Conservation (phyloP, 2,329 filamentous ascomycete species). For the Colletotrichum destructivum region DNA sequence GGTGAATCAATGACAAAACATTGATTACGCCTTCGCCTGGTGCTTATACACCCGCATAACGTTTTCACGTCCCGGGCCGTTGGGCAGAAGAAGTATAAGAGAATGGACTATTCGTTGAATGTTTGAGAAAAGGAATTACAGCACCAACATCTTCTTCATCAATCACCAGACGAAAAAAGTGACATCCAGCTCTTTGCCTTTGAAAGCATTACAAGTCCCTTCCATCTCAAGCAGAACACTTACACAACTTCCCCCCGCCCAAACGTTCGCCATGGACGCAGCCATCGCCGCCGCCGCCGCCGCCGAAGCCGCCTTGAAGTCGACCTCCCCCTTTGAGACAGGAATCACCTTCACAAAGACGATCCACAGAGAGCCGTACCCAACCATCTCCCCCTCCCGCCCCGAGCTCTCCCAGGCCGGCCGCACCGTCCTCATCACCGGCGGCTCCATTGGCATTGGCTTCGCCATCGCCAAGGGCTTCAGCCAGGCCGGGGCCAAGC, state of each 20-base stretch:
- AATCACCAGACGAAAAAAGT: background rate
- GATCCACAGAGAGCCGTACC: conserved; percentile 54
- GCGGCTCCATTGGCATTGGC: conserved; percentile 77
- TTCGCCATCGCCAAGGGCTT: conserved; percentile 75
- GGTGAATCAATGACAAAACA: background rate
- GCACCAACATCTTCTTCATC: background rate
- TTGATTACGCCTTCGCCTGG: too few relatives aligned
- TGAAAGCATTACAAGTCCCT: background rate
- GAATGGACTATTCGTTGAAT: too few relatives aligned
- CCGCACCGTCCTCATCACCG: conserved; percentile 75
- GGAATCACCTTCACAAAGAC: conserved; percentile 48
- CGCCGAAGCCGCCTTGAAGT: conserved; percentile 29
- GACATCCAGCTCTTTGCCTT: too few relatives aligned
- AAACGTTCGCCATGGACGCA: conserved; percentile 25
- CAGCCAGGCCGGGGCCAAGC: conserved; percentile 54
- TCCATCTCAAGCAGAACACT: background rate
- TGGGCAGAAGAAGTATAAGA: background rate
- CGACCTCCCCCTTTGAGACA: conserved; percentile 52
- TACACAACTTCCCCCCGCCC: too few relatives aligned
- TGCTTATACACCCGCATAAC: too few relatives aligned
- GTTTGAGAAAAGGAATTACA: background rate
- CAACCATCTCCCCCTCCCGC: conserved; percentile 53
- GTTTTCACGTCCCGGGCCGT: background rate
- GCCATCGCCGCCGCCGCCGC: background rate
- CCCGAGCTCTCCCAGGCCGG: conserved; percentile 58